phyloP scores from a whole-genome alignment of 192 early-diverging fungal genomes.

The Coemansia sp. region DNA sequence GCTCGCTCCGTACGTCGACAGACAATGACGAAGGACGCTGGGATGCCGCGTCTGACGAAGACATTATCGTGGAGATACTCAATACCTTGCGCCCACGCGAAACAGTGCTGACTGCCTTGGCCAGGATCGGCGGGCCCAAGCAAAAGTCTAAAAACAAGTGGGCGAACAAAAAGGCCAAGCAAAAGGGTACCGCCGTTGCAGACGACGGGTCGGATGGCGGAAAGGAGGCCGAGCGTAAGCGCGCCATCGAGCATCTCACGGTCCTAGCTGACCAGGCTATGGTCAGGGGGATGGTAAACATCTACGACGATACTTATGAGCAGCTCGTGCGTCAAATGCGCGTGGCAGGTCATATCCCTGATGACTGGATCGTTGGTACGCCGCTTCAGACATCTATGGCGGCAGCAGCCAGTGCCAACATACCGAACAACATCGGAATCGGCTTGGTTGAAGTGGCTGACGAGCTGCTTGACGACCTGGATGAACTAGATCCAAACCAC shows the following conservation, averaged over 20 bases:
- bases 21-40: conserved; percentile 34
- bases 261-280: conserved; percentile 72
- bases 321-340: conserved; percentile 67
- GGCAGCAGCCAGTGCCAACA: too few relatives aligned
- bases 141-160: conserved; percentile 50
- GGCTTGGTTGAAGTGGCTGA: not conserved
- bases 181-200: conserved; percentile 13
- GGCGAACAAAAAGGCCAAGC: conserved; percentile 19
- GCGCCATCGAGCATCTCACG: conserved; percentile 64
- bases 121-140: conserved; percentile 59
- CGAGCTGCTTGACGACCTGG: conserved; percentile 28
- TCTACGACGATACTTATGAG: conserved; percentile 74
- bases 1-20: not conserved
- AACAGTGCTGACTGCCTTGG: conserved; percentile 61
- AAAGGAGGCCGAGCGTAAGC: conserved; percentile 43
- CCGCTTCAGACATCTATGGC: conserved; percentile 8
- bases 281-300: conserved; percentile 65
- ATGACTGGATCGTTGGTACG: conserved; percentile 64
- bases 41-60: conserved; percentile 53
- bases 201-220: conserved; percentile 44
- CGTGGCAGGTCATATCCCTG: conserved; percentile 57
- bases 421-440: not conserved
- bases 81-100: conserved; percentile 63
- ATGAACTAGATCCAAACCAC: conserved; percentile 18
- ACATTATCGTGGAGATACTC: conserved; percentile 60